phyloP scores from a whole-genome alignment of 768 basidiomycete genomes.

The Mrakia frigida region DNA sequence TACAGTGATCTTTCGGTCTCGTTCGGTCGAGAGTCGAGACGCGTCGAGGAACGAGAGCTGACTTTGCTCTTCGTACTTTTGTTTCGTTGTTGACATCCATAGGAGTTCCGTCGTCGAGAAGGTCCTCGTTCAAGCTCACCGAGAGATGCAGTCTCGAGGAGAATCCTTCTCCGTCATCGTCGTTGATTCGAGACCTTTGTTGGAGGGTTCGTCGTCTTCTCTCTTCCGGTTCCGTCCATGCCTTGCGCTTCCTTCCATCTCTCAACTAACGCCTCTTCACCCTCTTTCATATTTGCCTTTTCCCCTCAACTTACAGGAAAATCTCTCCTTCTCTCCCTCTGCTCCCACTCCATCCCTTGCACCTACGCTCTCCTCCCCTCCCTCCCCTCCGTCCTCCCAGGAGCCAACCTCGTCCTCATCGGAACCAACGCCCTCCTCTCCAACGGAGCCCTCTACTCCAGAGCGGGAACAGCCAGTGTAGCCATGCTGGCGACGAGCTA shows the following conservation, averaged over 20 bases:
- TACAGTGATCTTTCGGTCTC: not conserved
- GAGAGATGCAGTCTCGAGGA: slow-evolving; percentile 54
- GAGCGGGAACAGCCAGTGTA: slow-evolving; percentile 91
- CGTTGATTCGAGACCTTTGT: slow-evolving; percentile 87
- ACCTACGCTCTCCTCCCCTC: slow-evolving; percentile 90
- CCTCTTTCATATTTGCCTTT: not conserved
- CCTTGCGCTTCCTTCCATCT: no score
- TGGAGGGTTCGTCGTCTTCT: slow-evolving; percentile 62
- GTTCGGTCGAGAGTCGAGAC: not conserved
- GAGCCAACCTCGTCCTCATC: slow-evolving; percentile 76
- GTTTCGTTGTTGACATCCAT: not conserved
- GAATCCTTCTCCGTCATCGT: slow-evolving; percentile 74
- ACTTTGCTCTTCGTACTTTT: not conserved
- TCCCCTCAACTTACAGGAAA: slow-evolving; percentile 58
- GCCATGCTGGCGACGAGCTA: slow-evolving; percentile 91
- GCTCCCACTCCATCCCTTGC: slow-evolving; percentile 66
- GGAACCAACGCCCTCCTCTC: slow-evolving; percentile 93
- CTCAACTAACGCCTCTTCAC: not conserved
- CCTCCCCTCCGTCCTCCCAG: slow-evolving; percentile 53
- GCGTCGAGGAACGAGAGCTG: not conserved
- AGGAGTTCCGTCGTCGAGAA: slow-evolving; percentile 95
- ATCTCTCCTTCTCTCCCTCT: slow-evolving; percentile 63
- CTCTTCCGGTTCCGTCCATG: not conserved
- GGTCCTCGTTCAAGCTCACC: slow-evolving; percentile 70
- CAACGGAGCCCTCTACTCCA: slow-evolving; percentile 87